Evolutionary conservation across 2,329 filamentous ascomycete species (phyloP).

Genomic region (Pezicula carpinea): DNA sequence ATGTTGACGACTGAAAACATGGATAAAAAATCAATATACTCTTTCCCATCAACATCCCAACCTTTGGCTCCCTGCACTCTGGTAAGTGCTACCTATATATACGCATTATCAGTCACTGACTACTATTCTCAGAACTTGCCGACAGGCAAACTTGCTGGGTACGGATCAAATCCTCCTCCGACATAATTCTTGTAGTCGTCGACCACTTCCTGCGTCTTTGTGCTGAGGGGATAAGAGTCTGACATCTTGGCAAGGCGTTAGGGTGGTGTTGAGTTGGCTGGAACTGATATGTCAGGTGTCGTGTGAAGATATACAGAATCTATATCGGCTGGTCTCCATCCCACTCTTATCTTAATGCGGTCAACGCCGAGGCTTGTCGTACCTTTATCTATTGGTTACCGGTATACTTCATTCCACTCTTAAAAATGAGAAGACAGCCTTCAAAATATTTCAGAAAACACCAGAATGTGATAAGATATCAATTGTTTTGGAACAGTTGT

Average conservation of each 20-base stretch:
- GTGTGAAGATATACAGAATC: no score
- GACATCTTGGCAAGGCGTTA: background rate
- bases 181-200: conserved; percentile 3
- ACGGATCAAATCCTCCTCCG: conserved; percentile 1
- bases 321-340: no score
- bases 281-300: no score
- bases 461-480: no score
- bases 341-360: no score
- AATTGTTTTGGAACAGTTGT: no score
- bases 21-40: conserved; percentile 9
- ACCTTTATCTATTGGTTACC: no score
- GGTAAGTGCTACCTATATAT: conserved; percentile 2
- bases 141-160: background rate
- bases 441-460: no score
- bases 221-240: background rate
- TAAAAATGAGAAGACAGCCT: no score
- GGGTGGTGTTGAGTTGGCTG: no score
- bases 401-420: no score
- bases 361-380: no score
- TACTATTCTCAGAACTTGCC: background rate
- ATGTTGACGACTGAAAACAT: conserved; percentile 9
- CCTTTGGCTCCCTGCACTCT: background rate
- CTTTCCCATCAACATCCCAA: conserved; percentile 12
- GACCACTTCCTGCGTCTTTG: conserved; percentile 2
- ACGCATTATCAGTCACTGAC: background rate